Conservation (phyloP, 495 filamentous ascomycete genomes). For the Umbilicaria muhlenbergii region DNA sequence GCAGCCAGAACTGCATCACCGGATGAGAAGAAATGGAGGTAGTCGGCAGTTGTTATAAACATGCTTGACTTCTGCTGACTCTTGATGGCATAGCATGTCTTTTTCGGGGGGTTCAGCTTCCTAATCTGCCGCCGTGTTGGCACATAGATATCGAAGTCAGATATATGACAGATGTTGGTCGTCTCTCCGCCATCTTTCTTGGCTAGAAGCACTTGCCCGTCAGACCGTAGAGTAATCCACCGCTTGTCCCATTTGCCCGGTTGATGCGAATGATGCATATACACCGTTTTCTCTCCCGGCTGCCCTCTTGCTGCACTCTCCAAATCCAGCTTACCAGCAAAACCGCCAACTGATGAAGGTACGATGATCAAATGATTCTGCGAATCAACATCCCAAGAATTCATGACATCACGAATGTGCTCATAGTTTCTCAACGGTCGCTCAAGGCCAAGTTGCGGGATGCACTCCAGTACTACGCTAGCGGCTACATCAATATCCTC, state of each 20-base stretch:
- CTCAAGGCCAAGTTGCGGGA: constrained; percentile 60
- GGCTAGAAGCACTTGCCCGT: constrained; percentile 59
- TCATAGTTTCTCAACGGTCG: constrained; percentile 78
- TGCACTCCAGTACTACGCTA: constrained; percentile 62
- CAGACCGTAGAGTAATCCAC: constrained; percentile 53
- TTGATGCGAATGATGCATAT: constrained; percentile 66
- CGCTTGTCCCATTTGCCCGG: constrained; percentile 79
- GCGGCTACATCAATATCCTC: constrained; percentile 41
- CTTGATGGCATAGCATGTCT: constrained; percentile 75
- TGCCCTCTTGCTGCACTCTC: constrained; percentile 37
- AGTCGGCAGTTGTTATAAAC: constrained; percentile 69
- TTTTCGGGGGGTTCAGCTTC: constrained; percentile 57
- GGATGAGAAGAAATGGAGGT: constrained; percentile 80
- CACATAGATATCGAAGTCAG: constrained; percentile 87
- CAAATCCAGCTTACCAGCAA: constrained; percentile 32
- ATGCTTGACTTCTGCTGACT: constrained; percentile 82
- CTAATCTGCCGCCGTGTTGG: constrained; percentile 49
- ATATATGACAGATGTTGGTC: constrained; percentile 64
- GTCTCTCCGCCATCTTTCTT: constrained; percentile 53
- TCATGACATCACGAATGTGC: constrained; percentile 72
- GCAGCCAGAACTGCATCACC: constrained; percentile 50
- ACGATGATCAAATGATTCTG: constrained; percentile 54
- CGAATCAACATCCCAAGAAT: constrained; percentile 73
- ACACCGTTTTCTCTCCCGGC: constrained; percentile 45
- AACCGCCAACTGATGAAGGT: constrained; percentile 28